Evolutionary conservation across 352 stramenopile species (phyloP), one percentile per base, ranked within the genome.

Genomic region (Pythium graminicola): DNA sequence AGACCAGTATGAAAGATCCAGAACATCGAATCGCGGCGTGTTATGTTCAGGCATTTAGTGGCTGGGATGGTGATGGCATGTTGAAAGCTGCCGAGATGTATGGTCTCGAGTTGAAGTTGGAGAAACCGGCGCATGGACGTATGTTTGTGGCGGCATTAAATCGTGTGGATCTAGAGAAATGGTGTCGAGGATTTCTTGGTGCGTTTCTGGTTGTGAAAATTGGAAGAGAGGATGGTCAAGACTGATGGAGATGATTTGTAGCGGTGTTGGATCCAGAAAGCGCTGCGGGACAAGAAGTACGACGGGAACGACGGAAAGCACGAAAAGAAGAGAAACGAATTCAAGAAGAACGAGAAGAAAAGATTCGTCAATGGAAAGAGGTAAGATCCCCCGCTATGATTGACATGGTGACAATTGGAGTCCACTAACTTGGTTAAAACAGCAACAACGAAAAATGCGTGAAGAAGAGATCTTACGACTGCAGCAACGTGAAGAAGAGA

Each of bases 101-200:
- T 65, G 82, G 82, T 6, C 58, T 93, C 19, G 82, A 91, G 63
- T 70, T 91, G 19, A 82, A 85, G 42, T 64, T 89, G 38, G 80
- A 91, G 29, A 70, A 77, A 24, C 64, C 85, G 39, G 41, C 63
- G 7, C 54, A 64, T 11, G 50, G 62, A 38, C 72, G 76, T 16
- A 81, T 91, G 64, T 73, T 72, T 43, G 49, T 93, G 40, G 78
- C 76, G 14, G 80, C 82, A 4, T 85, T 86, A 35, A 93, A 93
- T 65, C 82, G 82, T 39, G 55, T 90, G 33, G 82, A 93, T 57
- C 51, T 89, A 3, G 81, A 91, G 22, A 86, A 88, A 43, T 93
- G 82, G 82, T 89, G 78, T 59, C 77, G 78, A 32, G 80, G 67
- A 1, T 79, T 90, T 38, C 50, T 86, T 33, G 72, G 72, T 82